Percentiles rank a stretch among this genome's conserved stretches.
Conservation (phyloP, 2,329 filamentous ascomycete species). For the Fusarium falciforme region DNA sequence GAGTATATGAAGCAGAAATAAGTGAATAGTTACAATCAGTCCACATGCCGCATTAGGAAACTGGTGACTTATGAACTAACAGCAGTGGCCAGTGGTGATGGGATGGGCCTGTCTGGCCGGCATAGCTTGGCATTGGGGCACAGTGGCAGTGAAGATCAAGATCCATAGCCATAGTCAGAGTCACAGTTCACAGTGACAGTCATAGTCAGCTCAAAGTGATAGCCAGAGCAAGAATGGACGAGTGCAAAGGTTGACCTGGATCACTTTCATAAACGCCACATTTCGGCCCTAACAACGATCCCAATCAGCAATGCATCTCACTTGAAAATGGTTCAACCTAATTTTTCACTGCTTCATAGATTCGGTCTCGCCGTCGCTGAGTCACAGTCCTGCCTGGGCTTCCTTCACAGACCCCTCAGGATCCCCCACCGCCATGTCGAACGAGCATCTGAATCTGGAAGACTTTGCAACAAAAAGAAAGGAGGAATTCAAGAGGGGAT, state of each 20-base stretch:
- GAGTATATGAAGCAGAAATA: no score
- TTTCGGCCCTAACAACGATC: background rate
- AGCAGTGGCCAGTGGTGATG: background rate
- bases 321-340: background rate
- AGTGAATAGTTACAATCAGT: no score
- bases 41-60: no score
- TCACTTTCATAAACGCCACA: background rate
- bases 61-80: no score
- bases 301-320: background rate
- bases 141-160: background rate
- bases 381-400: background rate
- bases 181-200: background rate
- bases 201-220: background rate
- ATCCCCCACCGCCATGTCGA: background rate
- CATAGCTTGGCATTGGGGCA: background rate
- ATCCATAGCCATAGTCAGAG: background rate
- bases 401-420: background rate
- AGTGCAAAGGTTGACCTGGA: background rate
- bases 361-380: background rate
- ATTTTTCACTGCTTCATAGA: background rate
- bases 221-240: background rate
- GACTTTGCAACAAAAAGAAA: background rate
- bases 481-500: background rate
- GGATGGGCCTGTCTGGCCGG: background rate
- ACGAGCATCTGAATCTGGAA: background rate